Conservation (phyloP, 129 eudicot species). For the Rutidosis leptorrhynchoides region DNA sequence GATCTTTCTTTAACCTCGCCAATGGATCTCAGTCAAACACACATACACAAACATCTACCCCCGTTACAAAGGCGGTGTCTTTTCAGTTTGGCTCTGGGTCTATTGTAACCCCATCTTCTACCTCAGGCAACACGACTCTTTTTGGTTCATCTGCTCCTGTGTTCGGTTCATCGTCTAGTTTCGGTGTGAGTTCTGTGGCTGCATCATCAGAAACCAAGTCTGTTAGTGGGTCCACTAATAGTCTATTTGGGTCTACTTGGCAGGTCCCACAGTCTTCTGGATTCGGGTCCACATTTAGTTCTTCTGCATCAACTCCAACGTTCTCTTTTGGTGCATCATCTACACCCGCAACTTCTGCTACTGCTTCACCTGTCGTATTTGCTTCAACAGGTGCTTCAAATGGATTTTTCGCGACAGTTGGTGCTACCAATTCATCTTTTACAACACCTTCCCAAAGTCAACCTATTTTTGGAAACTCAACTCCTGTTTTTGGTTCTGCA, state of each 20-base stretch:
- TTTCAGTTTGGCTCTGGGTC: slow-evolving; percentile 33
- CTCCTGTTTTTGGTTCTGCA: slow-evolving; percentile 36
- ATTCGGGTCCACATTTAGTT: slow-evolving; percentile 36
- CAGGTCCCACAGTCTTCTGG: slow-evolving; percentile 27
- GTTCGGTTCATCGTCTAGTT: slow-evolving; percentile 25
- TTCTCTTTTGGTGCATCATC: slow-evolving; percentile 58
- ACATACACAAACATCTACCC: slow-evolving; percentile 34
- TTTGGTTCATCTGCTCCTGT: slow-evolving; percentile 34
- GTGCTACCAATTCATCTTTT: slow-evolving; percentile 37
- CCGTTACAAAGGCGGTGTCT: slow-evolving; percentile 33
- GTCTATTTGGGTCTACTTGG: slow-evolving; percentile 44
- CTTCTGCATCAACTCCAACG: slow-evolving; percentile 39
- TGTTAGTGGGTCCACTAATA: slow-evolving; percentile 28
- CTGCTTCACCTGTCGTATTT: slow-evolving; percentile 33
- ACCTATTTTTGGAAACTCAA: slow-evolving; percentile 46
- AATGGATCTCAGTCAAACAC: slow-evolving; percentile 34
- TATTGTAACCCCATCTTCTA: slow-evolving; percentile 35
- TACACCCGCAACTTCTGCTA: slow-evolving; percentile 33
- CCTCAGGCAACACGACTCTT: slow-evolving; percentile 12
- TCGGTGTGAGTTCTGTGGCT: slow-evolving; percentile 31
- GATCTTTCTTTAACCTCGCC: slow-evolving; percentile 34
- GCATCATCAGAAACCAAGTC: slow-evolving; percentile 33
- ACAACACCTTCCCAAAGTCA: slow-evolving; percentile 33
- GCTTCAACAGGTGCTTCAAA: slow-evolving; percentile 40
- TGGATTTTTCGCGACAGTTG: slow-evolving; percentile 33